phyloP scores from a whole-genome alignment of 2,329 filamentous ascomycete species.

The Diaporthe capsici region DNA sequence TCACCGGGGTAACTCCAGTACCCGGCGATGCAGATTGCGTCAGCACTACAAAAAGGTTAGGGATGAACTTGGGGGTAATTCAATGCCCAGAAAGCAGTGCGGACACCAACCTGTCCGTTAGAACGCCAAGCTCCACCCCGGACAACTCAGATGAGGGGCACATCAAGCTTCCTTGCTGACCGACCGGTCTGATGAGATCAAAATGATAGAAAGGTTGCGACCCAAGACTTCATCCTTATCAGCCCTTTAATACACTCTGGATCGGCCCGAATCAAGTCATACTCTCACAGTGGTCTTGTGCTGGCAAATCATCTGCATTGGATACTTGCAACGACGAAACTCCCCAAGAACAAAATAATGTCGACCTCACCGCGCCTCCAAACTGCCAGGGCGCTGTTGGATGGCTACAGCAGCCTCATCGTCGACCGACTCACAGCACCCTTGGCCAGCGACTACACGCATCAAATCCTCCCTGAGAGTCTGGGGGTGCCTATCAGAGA shows the following conservation, averaged over 20 bases:
- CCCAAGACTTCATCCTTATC: neutral
- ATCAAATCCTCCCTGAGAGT: constrained; percentile 2
- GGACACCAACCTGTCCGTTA: no score
- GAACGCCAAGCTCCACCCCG: no score
- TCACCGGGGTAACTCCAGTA: no score
- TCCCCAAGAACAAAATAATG: neutral
- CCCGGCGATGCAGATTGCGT: no score
- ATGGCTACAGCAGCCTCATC: neutral
- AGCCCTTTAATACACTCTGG: neutral
- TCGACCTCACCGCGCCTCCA: neutral
- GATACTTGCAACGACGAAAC: neutral
- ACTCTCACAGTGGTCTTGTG: neutral
- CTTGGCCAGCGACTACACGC: neutral
- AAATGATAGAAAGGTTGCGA: no score
- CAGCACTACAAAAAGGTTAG: no score
- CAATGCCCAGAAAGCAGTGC: no score
- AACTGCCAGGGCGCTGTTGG: neutral
- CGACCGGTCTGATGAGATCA: no score
- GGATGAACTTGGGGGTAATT: no score
- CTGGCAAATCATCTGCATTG: neutral
- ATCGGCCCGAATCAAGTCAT: no score
- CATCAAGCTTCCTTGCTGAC: no score
- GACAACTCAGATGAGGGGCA: no score
- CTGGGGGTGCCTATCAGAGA: neutral
- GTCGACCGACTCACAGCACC: neutral